These are phyloP conservation scores for Russula compacta DNA, from an alignment of 768 basidiomycete species.

Conservation along the genomic window DNA sequence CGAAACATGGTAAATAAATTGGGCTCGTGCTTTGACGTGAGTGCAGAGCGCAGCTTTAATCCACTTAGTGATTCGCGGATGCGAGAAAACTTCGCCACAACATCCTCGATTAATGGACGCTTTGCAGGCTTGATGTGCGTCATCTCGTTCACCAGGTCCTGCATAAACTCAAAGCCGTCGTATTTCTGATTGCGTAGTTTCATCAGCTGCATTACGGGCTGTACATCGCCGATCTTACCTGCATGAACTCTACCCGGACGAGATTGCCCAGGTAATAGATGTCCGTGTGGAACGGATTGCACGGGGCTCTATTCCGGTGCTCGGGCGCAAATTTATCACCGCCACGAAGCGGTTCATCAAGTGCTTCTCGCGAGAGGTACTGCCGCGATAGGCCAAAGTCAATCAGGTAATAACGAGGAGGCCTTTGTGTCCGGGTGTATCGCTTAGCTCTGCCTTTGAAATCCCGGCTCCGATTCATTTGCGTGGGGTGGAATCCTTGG, in stretches of 20 bases:
- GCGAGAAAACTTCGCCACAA: slow-evolving; percentile 26
- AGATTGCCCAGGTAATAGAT: background rate
- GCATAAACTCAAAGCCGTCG: slow-evolving; percentile 11
- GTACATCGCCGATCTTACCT: background rate
- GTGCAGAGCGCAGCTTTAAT: slow-evolving; percentile 26
- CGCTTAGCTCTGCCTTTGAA: slow-evolving; percentile 9
- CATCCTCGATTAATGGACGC: slow-evolving; percentile 32
- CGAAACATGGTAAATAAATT: background rate
- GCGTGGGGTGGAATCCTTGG: background rate
- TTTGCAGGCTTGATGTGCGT: slow-evolving; percentile 27
- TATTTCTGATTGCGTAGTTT: background rate
- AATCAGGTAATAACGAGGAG: slow-evolving; percentile 18
- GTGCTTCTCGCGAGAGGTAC: background rate
- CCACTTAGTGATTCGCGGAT: slow-evolving; percentile 23
- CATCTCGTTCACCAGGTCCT: slow-evolving; percentile 27
- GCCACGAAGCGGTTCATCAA: background rate
- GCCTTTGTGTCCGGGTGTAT: slow-evolving; percentile 22
- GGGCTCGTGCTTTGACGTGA: background rate
- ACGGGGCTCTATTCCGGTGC: background rate
- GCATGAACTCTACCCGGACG: background rate
- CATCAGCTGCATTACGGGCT: background rate
- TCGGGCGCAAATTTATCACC: background rate
- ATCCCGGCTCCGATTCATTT: background rate
- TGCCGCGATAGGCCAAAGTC: background rate
- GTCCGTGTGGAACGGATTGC: background rate